Percentiles rank a stretch among this genome's conserved stretches.
Evolutionary conservation across 768 basidiomycete genomes (phyloP).

Genomic region (Mycena rebaudengoi): DNA sequence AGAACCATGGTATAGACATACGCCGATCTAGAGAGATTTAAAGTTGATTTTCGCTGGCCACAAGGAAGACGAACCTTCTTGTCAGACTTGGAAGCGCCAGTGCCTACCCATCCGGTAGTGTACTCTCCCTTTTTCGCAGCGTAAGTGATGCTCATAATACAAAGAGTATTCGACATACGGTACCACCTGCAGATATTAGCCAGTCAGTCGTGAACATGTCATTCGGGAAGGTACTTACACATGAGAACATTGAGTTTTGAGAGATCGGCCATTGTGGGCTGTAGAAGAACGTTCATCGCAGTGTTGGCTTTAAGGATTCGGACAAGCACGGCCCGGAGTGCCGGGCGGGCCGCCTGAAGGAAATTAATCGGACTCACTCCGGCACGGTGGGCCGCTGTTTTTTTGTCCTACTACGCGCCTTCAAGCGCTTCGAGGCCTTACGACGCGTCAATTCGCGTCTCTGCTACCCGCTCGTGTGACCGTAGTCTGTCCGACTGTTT

Average conservation of each 20-base stretch:
- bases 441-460: too few relatives aligned
- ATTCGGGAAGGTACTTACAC: slow-evolving; percentile 58
- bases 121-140: slow-evolving; percentile 72
- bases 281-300: too few relatives aligned
- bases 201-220: slow-evolving; percentile 15
- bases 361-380: too few relatives aligned
- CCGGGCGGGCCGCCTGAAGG: too few relatives aligned
- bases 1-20: slow-evolving; percentile 40
- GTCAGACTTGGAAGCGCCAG: slow-evolving; percentile 93
- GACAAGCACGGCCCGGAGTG: too few relatives aligned
- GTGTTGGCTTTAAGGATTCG: too few relatives aligned
- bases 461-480: too few relatives aligned
- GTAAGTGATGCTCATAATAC: not conserved
- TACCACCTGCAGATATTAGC: slow-evolving; percentile 46
- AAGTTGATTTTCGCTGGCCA: not conserved
- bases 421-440: too few relatives aligned
- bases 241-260: slow-evolving; percentile 76
- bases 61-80: slow-evolving; percentile 72
- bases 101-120: slow-evolving; percentile 93
- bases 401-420: too few relatives aligned
- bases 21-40: slow-evolving; percentile 63
- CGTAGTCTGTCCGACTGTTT: too few relatives aligned
- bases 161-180: slow-evolving; percentile 33
- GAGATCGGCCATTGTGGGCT: slow-evolving; percentile 51
- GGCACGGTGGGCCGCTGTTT: too few relatives aligned